Base-by-base conservation (phyloP, 495 filamentous ascomycete genomes). In the Evernia prunastri region DNA sequence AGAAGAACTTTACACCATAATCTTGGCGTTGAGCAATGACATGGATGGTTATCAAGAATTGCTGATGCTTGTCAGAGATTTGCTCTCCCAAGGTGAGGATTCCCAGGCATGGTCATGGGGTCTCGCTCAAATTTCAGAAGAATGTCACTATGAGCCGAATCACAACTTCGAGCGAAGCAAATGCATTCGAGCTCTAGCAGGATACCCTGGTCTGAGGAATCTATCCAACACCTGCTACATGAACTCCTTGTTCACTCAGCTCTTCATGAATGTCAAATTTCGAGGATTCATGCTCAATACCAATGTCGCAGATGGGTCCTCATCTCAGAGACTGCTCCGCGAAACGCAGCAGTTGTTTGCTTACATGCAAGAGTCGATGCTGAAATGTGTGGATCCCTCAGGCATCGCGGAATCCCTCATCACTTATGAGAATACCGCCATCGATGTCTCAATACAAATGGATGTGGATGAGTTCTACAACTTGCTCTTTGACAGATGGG, bases 401-500 rank as follows among this genome's bases (percentile, higher is more conserved):
- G 82, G 82, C 0, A 85, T 94, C 57, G 90, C 93, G 35, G 79
- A 80, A 27, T 84, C 82, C 40, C 89, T 97, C 69, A 85, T 83
- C 60, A 94, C 89, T 0, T 93, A 94, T 67, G 92, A 96, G 35
- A 88, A 91, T 56, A 79, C 86, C 23, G 79, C 82, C n/a, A 92
- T 97, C 58, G 92, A 97, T 74, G 86, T 93, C 33, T 85, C 84
- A 25, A 81, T 89, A 47, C 95, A 97, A 71, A 97, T 97, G 90
- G 94, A 99, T 71, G 95, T 96, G 18, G 95, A 97, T 67, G 92
- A 96, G 70, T 99, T 97, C 72, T 97, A 94, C 76, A 96, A 94
- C 69, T 80, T 95, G 27, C 80, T 97, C 0, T 94, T 97, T 69
- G 92, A 96, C 69, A 83, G 91, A 37, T 91, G 90, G 84, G 95